Evolutionary conservation across 495 filamentous ascomycete genomes (phyloP).

Genomic region (Podospora anserina): DNA sequence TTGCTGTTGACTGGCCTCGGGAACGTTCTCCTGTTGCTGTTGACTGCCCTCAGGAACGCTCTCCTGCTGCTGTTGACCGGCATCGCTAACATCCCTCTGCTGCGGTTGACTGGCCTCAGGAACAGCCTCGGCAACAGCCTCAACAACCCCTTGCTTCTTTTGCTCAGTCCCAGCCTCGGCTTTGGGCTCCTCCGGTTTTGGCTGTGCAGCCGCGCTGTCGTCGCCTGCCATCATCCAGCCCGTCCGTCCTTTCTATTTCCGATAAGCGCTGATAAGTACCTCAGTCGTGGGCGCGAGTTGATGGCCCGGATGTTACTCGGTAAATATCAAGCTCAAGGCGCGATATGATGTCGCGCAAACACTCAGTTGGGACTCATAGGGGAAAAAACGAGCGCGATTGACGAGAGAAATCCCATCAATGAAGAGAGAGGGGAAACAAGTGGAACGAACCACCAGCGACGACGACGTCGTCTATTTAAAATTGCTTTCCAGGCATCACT

Average conservation of each 20-base stretch:
- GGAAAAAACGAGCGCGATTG: conserved; percentile 10
- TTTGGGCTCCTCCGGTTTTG: not conserved
- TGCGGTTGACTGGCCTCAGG: not conserved
- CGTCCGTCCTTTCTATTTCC: not conserved
- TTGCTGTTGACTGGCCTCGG: not conserved
- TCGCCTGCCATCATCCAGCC: conserved; percentile 11
- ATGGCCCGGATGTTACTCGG: not conserved
- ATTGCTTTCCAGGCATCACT: conserved; percentile 17
- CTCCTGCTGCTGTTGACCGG: too few species aligned
- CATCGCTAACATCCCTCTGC: not conserved
- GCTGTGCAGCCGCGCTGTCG: conserved; percentile 4
- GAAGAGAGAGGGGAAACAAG: not conserved
- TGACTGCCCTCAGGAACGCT: too few species aligned
- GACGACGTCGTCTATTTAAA: conserved; percentile 14
- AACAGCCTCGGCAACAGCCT: not conserved
- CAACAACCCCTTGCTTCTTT: not conserved
- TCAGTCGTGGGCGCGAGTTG: too few species aligned
- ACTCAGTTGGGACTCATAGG: too few species aligned
- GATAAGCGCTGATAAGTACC: not conserved
- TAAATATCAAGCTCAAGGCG: not conserved
- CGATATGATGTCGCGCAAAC: not conserved
- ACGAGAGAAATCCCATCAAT: conserved; percentile 4
- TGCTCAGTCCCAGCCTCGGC: not conserved
- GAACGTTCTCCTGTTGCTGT: too few species aligned
- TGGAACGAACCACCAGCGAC: conserved; percentile 1